Conservation (phyloP, 2,329 filamentous ascomycete species). For the Hymenoscyphus scutula region DNA sequence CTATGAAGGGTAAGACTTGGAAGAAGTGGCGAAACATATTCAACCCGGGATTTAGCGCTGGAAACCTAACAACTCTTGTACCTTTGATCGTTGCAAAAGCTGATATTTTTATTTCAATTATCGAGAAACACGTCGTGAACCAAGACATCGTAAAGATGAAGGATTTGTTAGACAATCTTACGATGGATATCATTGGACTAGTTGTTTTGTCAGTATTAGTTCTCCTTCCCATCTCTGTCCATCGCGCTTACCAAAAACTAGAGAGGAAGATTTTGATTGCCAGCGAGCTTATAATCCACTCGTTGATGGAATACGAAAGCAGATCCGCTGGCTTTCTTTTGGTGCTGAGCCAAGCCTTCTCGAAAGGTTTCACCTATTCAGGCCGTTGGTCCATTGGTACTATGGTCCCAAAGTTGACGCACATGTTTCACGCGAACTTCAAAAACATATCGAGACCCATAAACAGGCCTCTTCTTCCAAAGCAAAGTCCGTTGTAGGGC, state of each 20-base stretch:
- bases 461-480: background rate
- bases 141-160: slow-evolving; percentile 11
- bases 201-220: slow-evolving; percentile 8
- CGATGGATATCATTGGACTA: slow-evolving; percentile 14
- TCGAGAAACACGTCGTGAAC: slow-evolving; percentile 6
- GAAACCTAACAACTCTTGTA: slow-evolving; percentile 14
- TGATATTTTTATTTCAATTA: background rate
- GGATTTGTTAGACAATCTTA: slow-evolving; percentile 5
- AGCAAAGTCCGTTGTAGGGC: slow-evolving; percentile 5
- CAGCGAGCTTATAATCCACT: slow-evolving; percentile 15
- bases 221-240: background rate
- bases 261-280: slow-evolving; percentile 11
- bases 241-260: background rate
- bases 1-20: slow-evolving; percentile 17
- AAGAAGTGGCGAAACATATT: slow-evolving; percentile 19
- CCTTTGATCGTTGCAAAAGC: slow-evolving; percentile 13
- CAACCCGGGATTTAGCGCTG: slow-evolving; percentile 17
- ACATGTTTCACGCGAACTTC: slow-evolving; percentile 10
- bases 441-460: slow-evolving; percentile 5
- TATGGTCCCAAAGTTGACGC: slow-evolving; percentile 12
- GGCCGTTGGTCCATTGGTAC: slow-evolving; percentile 12
- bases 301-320: slow-evolving; percentile 12
- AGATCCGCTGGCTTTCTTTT: slow-evolving; percentile 13
- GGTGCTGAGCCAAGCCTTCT: slow-evolving; percentile 9
- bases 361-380: slow-evolving; percentile 11